Percentiles rank a stretch among this genome's conserved stretches.
These are phyloP conservation scores for Dendryphion nanum DNA, from an alignment of 2,329 filamentous ascomycete genomes.

Conservation along the genomic window DNA sequence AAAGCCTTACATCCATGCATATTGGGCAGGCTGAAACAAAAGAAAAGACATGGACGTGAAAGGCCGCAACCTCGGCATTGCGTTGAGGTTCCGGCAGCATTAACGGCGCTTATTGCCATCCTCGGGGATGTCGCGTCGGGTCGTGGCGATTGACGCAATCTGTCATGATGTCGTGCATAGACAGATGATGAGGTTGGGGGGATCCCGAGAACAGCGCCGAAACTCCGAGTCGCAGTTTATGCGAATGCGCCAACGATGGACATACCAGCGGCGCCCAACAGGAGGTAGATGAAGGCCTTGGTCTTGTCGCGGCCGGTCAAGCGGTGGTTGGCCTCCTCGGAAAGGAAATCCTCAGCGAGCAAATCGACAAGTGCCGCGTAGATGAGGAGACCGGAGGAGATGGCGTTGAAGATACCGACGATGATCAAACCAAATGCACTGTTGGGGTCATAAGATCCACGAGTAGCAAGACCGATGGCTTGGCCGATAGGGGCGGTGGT, in stretches of 20 bases:
- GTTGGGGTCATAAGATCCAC: constrained; percentile 60
- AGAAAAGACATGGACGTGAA: too few relatives aligned
- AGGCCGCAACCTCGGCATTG: too few relatives aligned
- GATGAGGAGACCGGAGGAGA: constrained; percentile 61
- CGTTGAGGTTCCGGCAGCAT: too few relatives aligned
- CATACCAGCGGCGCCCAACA: constrained; percentile 40
- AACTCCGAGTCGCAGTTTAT: constrained; percentile 12
- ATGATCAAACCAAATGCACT: constrained; percentile 64
- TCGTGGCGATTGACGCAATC: too few relatives aligned
- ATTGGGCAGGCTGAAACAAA: not conserved
- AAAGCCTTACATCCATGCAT: constrained; percentile 3
- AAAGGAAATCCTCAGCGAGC: constrained; percentile 64
- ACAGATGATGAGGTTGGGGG: not conserved
- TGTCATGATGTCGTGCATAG: too few relatives aligned
- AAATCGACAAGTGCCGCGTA: constrained; percentile 65
- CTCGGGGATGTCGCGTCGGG: not conserved
- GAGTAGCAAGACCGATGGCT: constrained; percentile 59
- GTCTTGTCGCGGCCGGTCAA: constrained; percentile 56
- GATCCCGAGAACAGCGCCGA: not conserved
- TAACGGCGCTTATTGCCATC: not conserved
- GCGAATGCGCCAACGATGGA: constrained; percentile 37
- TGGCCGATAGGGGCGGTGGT: constrained; percentile 65
- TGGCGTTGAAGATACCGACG: constrained; percentile 65
- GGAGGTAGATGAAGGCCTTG: constrained; percentile 48
- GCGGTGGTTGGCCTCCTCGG: constrained; percentile 43